These are phyloP conservation scores for Brassica balearica DNA, from an alignment of 441 rosid genomes.

Conservation along the genomic window DNA sequence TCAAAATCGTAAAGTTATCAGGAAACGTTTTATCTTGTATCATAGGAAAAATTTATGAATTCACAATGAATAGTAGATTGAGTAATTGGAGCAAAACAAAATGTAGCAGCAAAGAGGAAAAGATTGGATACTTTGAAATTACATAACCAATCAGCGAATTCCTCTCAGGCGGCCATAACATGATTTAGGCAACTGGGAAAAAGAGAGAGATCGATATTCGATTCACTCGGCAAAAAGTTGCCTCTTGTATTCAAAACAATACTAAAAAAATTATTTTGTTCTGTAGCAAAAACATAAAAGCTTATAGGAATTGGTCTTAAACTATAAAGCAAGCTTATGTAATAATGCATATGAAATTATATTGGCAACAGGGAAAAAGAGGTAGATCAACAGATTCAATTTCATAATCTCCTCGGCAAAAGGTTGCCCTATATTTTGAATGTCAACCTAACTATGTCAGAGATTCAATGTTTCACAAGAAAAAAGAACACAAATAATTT, in stretches of 20 bases:
- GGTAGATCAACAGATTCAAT: not conserved
- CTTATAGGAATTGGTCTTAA: not conserved
- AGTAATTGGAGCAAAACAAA: not conserved
- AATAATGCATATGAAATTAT: not conserved
- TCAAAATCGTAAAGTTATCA: too few species aligned
- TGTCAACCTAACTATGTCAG: not conserved
- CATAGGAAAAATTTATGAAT: too few species aligned
- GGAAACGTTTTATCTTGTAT: too few species aligned
- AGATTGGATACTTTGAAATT: not conserved
- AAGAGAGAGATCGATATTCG: slow-evolving; percentile 46
- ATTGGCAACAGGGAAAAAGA: not conserved
- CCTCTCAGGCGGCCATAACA: slow-evolving; percentile 14
- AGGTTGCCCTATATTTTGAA: not conserved
- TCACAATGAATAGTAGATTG: not conserved
- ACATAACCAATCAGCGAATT: slow-evolving; percentile 11
- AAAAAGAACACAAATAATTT: not conserved
- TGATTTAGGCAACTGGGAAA: slow-evolving; percentile 49
- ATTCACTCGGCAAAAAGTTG: slow-evolving; percentile 50
- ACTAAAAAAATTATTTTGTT: not conserved
- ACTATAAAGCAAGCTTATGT: not conserved
- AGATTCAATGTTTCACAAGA: not conserved
- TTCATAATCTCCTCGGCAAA: slow-evolving; percentile 15
- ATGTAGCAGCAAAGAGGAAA: slow-evolving; percentile 37
- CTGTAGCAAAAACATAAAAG: slow-evolving; percentile 4
- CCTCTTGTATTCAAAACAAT: slow-evolving; percentile 12